Base-by-base conservation (phyloP, 768 basidiomycete genomes). In the Zangia roseola region DNA sequence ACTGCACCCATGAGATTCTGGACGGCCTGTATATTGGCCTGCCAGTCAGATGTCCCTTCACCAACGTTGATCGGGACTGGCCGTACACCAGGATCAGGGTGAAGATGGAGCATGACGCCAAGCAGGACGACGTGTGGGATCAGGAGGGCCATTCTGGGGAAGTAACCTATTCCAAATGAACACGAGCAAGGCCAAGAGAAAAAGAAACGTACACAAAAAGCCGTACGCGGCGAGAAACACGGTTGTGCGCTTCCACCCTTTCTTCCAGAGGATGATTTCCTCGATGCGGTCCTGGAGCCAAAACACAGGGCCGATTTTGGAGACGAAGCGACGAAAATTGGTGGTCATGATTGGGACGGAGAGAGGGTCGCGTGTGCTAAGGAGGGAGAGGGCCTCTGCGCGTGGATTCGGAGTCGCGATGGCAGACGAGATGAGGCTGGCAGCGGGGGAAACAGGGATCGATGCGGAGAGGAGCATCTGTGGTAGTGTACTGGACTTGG, bases 271-370 rank as follows among this genome's bases (percentile, higher is more conserved):
- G 4, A 94, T 47, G 4, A 93, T 75, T 69, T 94, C 93, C 64
- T 95, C 93, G 13, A 90, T 61, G 1, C 93, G 71, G 62, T 97
- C 93, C 68, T 91, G 90, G 17, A 94, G 54, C 93, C 92, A 95
- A 59, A 94, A 95, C 7, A 93, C 69, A 0, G 88, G 86, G 1
- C 90, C 89, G 4, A 82, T 74, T 56, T 77, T 83, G 6, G 82
- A 77, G 4, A 94, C 79, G 50, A 95, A 94, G 20, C 90, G 73
- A 53, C 84, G 79, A 60, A 94, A 94, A 34, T 57, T 61, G 23
- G 34, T 38, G 2, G 88, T 84, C 54, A 84, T 86, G 23, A 84
- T 82, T 0, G 83, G 87, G 4, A 95, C 71, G 1, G 88, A 90
- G 5, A 95, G 75, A 0, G 88, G 80, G 57, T 88, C 87, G 24